Conservation (phyloP, 345 rosid species). For the Passiflora organensis region DNA sequence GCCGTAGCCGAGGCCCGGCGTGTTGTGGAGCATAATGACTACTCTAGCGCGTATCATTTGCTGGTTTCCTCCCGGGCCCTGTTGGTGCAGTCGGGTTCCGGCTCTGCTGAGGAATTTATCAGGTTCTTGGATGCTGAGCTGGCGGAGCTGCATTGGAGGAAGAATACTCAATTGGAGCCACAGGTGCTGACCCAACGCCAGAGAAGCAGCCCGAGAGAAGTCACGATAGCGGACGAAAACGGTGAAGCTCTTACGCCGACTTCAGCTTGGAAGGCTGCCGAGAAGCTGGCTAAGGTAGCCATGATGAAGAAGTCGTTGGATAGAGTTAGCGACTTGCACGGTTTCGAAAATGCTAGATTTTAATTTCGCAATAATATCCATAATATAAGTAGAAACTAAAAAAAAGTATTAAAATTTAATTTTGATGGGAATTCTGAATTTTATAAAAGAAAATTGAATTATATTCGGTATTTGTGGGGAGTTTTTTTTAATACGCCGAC, state of each 20-base stretch:
- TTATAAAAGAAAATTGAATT: too few relatives aligned
- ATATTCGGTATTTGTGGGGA: too few relatives aligned
- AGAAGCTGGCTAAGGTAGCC: slow-evolving; percentile 84
- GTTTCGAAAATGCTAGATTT: slow-evolving; percentile 92
- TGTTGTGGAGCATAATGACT: slow-evolving; percentile 19
- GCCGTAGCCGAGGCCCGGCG: slow-evolving; percentile 24
- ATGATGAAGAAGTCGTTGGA: slow-evolving; percentile 84
- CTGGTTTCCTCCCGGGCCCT: slow-evolving; percentile 23
- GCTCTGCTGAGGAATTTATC: slow-evolving; percentile 15
- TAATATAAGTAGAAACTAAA: neutral
- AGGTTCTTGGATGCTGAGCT: slow-evolving; percentile 22
- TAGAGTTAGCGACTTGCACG: slow-evolving; percentile 91
- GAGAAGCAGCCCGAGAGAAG: too few relatives aligned
- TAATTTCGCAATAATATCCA: slow-evolving; percentile 14
- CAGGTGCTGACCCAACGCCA: slow-evolving; percentile 23
- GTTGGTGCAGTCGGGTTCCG: slow-evolving; percentile 13
- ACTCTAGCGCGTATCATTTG: slow-evolving; percentile 20
- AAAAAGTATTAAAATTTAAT: neutral
- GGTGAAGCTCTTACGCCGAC: slow-evolving; percentile 72
- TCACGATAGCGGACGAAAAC: slow-evolving; percentile 42
- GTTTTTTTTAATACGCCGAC: too few relatives aligned
- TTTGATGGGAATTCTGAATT: too few relatives aligned
- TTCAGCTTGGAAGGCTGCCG: slow-evolving; percentile 93
- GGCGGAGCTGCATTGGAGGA: slow-evolving; percentile 26
- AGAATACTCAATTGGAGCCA: slow-evolving; percentile 6